These are phyloP conservation scores for Hibiscus mutabilis DNA, from an alignment of 345 rosid species.

Conservation along the genomic window DNA sequence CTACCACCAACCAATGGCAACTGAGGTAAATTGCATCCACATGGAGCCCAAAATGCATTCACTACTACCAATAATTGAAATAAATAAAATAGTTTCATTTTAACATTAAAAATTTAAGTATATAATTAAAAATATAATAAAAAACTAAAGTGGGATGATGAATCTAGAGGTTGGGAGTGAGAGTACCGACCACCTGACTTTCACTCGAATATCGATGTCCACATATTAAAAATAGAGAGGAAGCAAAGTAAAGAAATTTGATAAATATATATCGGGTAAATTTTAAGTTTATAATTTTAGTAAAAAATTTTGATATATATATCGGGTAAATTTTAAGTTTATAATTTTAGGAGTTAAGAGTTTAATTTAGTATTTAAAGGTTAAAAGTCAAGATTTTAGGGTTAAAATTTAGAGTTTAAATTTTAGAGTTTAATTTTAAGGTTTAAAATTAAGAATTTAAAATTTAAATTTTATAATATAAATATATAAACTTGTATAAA, in stretches of 20 bases:
- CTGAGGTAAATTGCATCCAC: slow-evolving; percentile 4
- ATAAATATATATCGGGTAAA: too few species aligned
- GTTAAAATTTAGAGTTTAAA: too few species aligned
- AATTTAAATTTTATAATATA: too few species aligned
- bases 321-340: too few species aligned
- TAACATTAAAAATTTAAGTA: neutral
- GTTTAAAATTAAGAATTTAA: too few species aligned
- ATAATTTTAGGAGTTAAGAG: too few species aligned
- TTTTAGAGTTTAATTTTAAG: too few species aligned
- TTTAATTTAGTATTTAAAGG: too few species aligned
- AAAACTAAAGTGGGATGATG: neutral
- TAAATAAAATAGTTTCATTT: neutral
- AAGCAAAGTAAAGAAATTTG: too few species aligned
- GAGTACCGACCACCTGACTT: neutral
- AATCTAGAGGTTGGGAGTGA: neutral
- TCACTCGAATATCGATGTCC: neutral
- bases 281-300: too few species aligned
- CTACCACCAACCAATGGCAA: slow-evolving; percentile 21
- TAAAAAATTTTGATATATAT: neutral
- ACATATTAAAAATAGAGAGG: neutral
- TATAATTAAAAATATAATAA: neutral
- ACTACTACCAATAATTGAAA: neutral
- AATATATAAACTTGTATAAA: too few species aligned
- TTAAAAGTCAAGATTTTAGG: too few species aligned
- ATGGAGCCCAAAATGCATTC: neutral